Conservation (phyloP, 2,329 filamentous ascomycete genomes). For the Aspergillus fischeri region DNA sequence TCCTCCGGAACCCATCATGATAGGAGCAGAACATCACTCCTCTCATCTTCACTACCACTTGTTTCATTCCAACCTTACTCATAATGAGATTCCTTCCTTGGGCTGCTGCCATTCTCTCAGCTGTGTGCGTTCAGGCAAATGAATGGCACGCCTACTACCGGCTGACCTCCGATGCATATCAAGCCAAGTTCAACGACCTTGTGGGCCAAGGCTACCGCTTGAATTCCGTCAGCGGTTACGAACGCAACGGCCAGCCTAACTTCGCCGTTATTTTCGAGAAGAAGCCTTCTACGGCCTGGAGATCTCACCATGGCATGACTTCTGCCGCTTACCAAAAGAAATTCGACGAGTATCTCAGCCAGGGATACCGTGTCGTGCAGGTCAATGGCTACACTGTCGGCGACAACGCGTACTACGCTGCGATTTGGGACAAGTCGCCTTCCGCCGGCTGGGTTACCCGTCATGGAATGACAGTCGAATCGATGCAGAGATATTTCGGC, state of each 20-base stretch:
- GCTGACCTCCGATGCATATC: conserved; percentile 8
- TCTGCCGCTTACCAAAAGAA: conserved; percentile 9
- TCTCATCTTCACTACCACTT: background rate
- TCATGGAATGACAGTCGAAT: conserved; percentile 5
- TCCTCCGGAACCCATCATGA: background rate
- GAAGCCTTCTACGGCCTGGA: conserved; percentile 3
- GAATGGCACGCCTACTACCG: conserved; percentile 13
- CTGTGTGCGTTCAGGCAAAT: conserved; percentile 7
- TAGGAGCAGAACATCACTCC: background rate
- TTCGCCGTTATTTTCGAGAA: conserved; percentile 14
- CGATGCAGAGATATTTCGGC: conserved; percentile 5
- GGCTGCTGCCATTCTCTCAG: background rate
- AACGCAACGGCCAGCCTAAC: conserved; percentile 5
- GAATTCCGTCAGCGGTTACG: conserved; percentile 11
- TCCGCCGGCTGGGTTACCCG: conserved; percentile 4
- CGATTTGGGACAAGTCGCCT: conserved; percentile 12
- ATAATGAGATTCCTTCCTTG: conserved; percentile 6
- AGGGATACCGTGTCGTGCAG: conserved; percentile 11
- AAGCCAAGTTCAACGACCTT: conserved; percentile 7
- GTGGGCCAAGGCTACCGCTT: conserved; percentile 6
- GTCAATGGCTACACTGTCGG: conserved; percentile 10
- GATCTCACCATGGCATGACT: conserved; percentile 10
- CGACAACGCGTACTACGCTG: conserved; percentile 5
- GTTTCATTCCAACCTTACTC: background rate
- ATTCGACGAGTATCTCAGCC: conserved; percentile 9